A percentile compares a stretch with the other conserved stretches of the same genome.
Conservation (phyloP, 371 early-diverging fungal genomes). For the Entomophthora muscae region DNA sequence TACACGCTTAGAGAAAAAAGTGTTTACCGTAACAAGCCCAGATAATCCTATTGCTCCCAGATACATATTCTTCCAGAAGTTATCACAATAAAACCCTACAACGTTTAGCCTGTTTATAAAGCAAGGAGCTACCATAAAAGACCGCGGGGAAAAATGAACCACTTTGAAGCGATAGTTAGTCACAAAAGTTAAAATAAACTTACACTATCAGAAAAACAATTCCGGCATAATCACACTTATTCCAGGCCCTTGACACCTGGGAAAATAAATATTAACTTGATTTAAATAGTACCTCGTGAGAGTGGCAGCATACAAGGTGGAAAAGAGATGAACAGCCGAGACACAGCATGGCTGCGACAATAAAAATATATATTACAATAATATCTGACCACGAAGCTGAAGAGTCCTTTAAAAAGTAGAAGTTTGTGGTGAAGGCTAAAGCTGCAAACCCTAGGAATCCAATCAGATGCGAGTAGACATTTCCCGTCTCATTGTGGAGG, state of each 20-base stretch:
- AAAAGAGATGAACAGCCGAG: slow-evolving; percentile 61
- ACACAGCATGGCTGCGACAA: slow-evolving; percentile 53
- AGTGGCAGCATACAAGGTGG: slow-evolving; percentile 80
- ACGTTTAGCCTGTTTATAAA: slow-evolving; percentile 11
- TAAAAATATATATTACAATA: slow-evolving; percentile 42
- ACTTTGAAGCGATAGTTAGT: too few species aligned
- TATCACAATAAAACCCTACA: slow-evolving; percentile 48
- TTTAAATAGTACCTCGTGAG: slow-evolving; percentile 41
- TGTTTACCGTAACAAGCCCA: slow-evolving; percentile 36
- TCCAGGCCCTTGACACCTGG: slow-evolving; percentile 33
- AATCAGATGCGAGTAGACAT: slow-evolving; percentile 9
- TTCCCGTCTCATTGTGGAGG: slow-evolving; percentile 78
- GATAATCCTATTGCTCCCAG: slow-evolving; percentile 33
- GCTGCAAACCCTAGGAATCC: slow-evolving; percentile 1
- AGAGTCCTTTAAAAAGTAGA: slow-evolving; percentile 2
- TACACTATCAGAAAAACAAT: slow-evolving; percentile 71
- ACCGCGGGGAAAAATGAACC: slow-evolving; percentile 58
- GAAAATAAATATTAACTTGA: slow-evolving; percentile 2
- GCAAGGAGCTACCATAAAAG: slow-evolving; percentile 37
- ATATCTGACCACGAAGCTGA: slow-evolving; percentile 31
- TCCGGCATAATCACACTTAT: slow-evolving; percentile 84
- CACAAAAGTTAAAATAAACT: slow-evolving; percentile 11
- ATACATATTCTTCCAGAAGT: slow-evolving; percentile 36
- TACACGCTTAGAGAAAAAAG: slow-evolving; percentile 7
- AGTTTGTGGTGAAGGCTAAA: not conserved